Conservation (phyloP, 1,284 basidiomycete genomes). For the Sanghuangporus weigelae region DNA sequence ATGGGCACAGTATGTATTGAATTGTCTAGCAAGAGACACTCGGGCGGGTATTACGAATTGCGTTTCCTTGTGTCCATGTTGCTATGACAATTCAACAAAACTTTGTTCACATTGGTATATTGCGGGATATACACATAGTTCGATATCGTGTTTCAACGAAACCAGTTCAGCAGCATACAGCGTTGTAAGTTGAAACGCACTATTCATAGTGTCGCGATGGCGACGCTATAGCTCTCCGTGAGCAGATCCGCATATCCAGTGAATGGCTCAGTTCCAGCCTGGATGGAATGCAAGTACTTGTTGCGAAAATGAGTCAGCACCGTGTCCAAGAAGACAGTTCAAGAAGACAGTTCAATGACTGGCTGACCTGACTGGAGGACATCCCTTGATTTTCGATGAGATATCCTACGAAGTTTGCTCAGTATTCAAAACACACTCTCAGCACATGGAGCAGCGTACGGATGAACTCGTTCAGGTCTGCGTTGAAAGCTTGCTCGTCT, state of each 20-base stretch:
- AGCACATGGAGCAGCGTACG: slow-evolving; percentile 30
- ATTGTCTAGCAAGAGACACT: no score
- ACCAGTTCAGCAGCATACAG: no score
- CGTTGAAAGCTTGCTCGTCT: slow-evolving; percentile 46
- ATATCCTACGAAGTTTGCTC: slow-evolving; percentile 30
- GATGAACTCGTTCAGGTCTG: slow-evolving; percentile 52
- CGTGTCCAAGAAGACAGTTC: background rate
- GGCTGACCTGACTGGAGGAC: slow-evolving; percentile 33
- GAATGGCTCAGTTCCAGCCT: slow-evolving; percentile 44
- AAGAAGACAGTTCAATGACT: background rate
- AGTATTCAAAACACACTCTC: background rate
- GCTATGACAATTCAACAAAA: no score
- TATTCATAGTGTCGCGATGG: slow-evolving; percentile 18
- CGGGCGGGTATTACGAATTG: no score
- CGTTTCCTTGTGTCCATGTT: no score
- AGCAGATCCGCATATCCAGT: slow-evolving; percentile 37
- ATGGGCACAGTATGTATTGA: no score
- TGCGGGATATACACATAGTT: no score
- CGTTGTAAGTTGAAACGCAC: no score
- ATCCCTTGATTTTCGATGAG: slow-evolving; percentile 37
- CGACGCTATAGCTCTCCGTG: slow-evolving; percentile 34
- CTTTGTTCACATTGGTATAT: no score
- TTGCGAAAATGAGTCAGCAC: slow-evolving; percentile 1
- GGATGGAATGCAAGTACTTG: slow-evolving; percentile 41
- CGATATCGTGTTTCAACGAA: no score